Evolutionary conservation across 2,329 filamentous ascomycete species (phyloP), one percentile per base, ranked within the genome.

Genomic region (Acarospora socialis): DNA sequence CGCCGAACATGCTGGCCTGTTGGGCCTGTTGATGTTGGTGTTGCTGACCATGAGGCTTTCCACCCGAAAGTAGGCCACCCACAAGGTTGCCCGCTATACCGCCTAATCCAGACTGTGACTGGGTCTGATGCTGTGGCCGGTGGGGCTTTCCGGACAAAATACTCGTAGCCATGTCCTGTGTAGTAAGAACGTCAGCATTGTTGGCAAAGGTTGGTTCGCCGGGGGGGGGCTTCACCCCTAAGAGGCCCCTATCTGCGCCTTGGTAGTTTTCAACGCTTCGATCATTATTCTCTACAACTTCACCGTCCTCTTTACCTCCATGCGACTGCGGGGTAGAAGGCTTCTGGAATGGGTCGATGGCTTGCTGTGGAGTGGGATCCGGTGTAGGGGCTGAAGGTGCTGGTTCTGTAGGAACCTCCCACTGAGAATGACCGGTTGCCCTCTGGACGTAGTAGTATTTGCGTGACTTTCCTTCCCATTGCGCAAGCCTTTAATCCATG

Each of bases 401-500:
- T 16, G 52, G 54, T 36, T 57, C 51, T 12, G 53, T 56, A 5
- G 54, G 54, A n/a, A 57, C 43, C 5, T 56, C 52, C 54, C 54
- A 57, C 43, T 55, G 53, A 5, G 52, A 52, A 29, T 50, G 50
- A 20, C 53, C 54, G 7, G 53, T 57, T 24, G 52, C 49, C 29
- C 52, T 46, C 32, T 57, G 52, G 21, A 57, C 54, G 32, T 49
- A 57, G 39, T 57, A 57, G 48, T 54, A 57, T 39, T 50, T 48
- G 19, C 51, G 47, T 16, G 46, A 46, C 16, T 51, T 43, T 20
- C 54, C 52, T 35, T 57, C 53, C 52, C 54, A 56, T 34, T 57
- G 54, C 17, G 54, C 50, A 18, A 56, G 48, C 54, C 54, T 57
- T 19, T 21, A n/a, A 12, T 15, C 7, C 35, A 18, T 15, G n/a